Conservation (phyloP, 805 yeast species). For the Candida palmyrensis region DNA sequence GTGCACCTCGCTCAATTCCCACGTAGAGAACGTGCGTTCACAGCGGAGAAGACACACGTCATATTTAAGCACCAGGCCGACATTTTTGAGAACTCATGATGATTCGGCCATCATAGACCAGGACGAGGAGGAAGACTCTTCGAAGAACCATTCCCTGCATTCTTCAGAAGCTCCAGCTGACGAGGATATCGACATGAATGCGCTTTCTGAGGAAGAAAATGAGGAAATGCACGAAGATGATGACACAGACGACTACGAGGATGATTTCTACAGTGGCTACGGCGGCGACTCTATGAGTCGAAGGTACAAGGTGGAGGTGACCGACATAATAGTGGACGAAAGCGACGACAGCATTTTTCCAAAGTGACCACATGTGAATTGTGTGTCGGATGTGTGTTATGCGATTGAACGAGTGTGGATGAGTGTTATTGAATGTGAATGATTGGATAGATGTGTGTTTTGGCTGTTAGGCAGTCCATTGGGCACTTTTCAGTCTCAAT, state of each 20-base stretch:
- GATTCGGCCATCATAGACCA: constrained; percentile 15
- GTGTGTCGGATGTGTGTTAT: too few relatives aligned
- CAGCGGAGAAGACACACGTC: constrained; percentile 27
- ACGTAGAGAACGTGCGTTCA: neutral
- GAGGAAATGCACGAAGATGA: constrained; percentile 8
- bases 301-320: constrained; percentile 34
- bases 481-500: too few relatives aligned
- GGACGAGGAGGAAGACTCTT: constrained; percentile 8
- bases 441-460: too few relatives aligned
- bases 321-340: constrained; percentile 35
- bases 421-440: too few relatives aligned
- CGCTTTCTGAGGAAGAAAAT: constrained; percentile 5
- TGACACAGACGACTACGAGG: constrained; percentile 15
- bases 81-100: constrained; percentile 9
- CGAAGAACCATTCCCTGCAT: constrained; percentile 1
- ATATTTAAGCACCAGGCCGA: constrained; percentile 20
- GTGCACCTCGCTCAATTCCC: constrained; percentile 1
- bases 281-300: constrained; percentile 18
- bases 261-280: constrained; percentile 15
- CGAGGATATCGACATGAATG: constrained; percentile 6
- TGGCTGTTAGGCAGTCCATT: too few relatives aligned
- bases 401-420: too few relatives aligned
- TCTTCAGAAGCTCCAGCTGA: constrained; percentile 3
- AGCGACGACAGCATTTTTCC: constrained; percentile 26
- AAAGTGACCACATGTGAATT: too few relatives aligned